Base-by-base conservation (phyloP, 2,329 filamentous ascomycete species). In the Microdochium trichocladiopsis region DNA sequence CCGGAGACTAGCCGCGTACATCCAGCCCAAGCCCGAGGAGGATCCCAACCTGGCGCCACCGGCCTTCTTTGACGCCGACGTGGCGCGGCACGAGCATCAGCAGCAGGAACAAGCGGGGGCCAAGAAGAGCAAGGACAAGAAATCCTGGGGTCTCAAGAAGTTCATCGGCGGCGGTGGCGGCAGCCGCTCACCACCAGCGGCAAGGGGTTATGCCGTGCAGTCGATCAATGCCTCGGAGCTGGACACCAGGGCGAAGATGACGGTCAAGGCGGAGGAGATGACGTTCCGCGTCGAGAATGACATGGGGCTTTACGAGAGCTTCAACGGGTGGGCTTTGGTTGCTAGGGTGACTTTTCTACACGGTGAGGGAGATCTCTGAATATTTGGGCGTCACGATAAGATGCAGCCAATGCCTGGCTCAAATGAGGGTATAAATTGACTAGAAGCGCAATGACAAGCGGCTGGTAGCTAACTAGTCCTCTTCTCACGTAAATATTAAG, bases 271-370 rank as follows among this genome's bases (percentile, higher is more conserved):
- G 0, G 70, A 79, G 49, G 72, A 79, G 56, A 69, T 78, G 2
- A 74, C 75, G 0, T 80, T 82, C 52, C 61, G 78, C n/a, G 61
- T 61, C 47, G 71, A 79, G 61, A 81, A 77, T 22, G 73, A 72
- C 14, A 67, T 81, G 59, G 78, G 77, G 0, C 62, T 82, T 1
- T 76, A 72, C 70, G 77, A 81, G 60, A 76, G 73, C 28, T 65
- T 66, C 55, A 71, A 68, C 2, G 78, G 78, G 2, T 80, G 72
- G 68, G 77, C 70, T 0, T 64, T 82, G 25, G 72, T 79, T 14
- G 67, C 78, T 1, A 65, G 61, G 1, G 65, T 80, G 2, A 52
- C 57, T 22, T 45, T 45, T 18, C 8, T 41, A 14, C 28, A 8
- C 14, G 28, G n/a, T n/a, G n/a, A n/a, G n/a, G n/a, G n/a, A n/a